Percentiles rank a stretch among this genome's conserved stretches.
phyloP scores from a whole-genome alignment of 2,329 filamentous ascomycete genomes.

The Ceratocystis colombiana region DNA sequence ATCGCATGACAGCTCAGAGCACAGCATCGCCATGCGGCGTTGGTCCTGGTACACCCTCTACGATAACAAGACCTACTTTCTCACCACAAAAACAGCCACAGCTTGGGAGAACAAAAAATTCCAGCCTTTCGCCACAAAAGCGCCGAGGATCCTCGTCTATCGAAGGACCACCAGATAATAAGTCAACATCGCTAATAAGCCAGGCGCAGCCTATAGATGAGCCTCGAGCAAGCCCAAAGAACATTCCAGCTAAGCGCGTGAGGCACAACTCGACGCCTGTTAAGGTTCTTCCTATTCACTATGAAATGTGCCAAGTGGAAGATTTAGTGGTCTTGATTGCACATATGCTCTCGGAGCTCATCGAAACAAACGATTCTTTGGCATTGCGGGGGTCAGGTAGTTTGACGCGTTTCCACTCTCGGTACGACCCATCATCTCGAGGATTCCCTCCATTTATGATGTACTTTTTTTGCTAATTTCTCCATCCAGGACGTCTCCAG shows the following conservation, averaged over 20 bases:
- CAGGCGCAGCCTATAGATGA: slow-evolving; percentile 29
- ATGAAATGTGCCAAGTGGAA: slow-evolving; percentile 71
- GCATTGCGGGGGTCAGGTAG: slow-evolving; percentile 64
- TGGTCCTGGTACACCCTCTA: not conserved
- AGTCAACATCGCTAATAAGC: not conserved
- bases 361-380: slow-evolving; percentile 81
- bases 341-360: slow-evolving; percentile 91
- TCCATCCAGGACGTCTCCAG: slow-evolving; percentile 53
- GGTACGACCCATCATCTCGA: slow-evolving; percentile 41
- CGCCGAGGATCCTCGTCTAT: slow-evolving; percentile 19
- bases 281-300: slow-evolving; percentile 58
- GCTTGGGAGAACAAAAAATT: not conserved
- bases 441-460: not conserved
- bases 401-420: slow-evolving; percentile 88
- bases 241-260: slow-evolving; percentile 39
- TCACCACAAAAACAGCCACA: not conserved
- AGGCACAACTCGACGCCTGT: slow-evolving; percentile 42
- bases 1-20: slow-evolving; percentile 1
- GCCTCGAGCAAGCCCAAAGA: not conserved
- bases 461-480: not conserved
- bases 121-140: slow-evolving; percentile 22
- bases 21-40: slow-evolving; percentile 7
- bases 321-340: slow-evolving; percentile 86
- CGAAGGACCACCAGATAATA: not conserved
- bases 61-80: not conserved